Percentiles rank a stretch among this genome's conserved stretches.
These are phyloP conservation scores for Blastocladiella britannica DNA, from an alignment of 192 early-diverging fungal species.

Conservation along the genomic window DNA sequence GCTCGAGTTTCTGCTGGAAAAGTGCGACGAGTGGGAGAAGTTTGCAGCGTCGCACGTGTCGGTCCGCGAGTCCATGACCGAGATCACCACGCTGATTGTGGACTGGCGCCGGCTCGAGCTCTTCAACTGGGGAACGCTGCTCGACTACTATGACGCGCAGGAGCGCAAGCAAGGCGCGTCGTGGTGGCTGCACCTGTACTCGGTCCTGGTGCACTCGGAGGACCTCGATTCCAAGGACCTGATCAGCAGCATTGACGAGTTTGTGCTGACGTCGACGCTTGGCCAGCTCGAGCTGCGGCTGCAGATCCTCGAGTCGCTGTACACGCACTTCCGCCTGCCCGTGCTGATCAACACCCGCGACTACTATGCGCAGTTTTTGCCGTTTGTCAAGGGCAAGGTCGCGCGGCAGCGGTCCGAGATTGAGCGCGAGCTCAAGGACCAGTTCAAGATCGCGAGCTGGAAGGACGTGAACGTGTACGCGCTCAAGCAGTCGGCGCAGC, in stretches of 20 bases:
- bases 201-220: slow-evolving; percentile 22
- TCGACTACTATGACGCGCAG: slow-evolving; percentile 59
- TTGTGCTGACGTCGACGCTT: slow-evolving; percentile 12
- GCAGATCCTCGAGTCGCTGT: slow-evolving; percentile 8
- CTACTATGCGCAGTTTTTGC: slow-evolving; percentile 63
- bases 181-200: slow-evolving; percentile 82
- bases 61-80: slow-evolving; percentile 16
- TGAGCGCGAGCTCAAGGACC: slow-evolving; percentile 70
- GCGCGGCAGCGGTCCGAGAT: slow-evolving; percentile 45
- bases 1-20: slow-evolving; percentile 64
- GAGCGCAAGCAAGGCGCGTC: slow-evolving; percentile 36
- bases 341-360: slow-evolving; percentile 48
- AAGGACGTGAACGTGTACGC: slow-evolving; percentile 91
- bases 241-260: slow-evolving; percentile 6
- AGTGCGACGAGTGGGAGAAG: slow-evolving; percentile 84
- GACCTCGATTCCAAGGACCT: slow-evolving; percentile 10
- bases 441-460: slow-evolving; percentile 89
- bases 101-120: slow-evolving; percentile 84
- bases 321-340: slow-evolving; percentile 8
- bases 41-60: slow-evolving; percentile 67
- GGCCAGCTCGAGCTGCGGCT: slow-evolving; percentile 8
- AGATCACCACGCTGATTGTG: slow-evolving; percentile 51
- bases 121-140: slow-evolving; percentile 66
- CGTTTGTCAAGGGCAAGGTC: slow-evolving; percentile 31
- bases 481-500: slow-evolving; percentile 64